phyloP scores from a whole-genome alignment of 2,329 filamentous ascomycete species.

The Botrytis cinerea region DNA sequence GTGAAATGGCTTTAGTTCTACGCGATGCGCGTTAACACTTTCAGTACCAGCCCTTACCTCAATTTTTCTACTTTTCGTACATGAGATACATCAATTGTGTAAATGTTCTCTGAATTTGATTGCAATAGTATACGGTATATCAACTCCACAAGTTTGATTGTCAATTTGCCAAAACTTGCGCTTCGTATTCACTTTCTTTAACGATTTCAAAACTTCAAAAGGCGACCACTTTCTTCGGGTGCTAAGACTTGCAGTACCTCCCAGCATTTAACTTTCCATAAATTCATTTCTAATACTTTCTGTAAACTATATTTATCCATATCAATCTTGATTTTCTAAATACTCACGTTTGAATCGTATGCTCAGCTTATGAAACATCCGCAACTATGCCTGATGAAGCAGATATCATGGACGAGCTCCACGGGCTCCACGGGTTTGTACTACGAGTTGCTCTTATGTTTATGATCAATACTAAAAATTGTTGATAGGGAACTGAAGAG shows the following conservation, averaged over 20 bases:
- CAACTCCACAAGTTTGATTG: neutral
- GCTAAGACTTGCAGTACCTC: constrained; percentile 7
- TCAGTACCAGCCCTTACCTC: constrained; percentile 2
- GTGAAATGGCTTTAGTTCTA: constrained; percentile 10
- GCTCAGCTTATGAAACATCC: constrained; percentile 27
- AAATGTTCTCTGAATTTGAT: neutral
- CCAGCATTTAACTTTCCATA: neutral
- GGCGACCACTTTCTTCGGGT: neutral
- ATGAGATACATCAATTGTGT: constrained; percentile 5
- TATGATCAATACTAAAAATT: constrained; percentile 20
- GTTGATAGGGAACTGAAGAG: constrained; percentile 37
- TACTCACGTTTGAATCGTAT: constrained; percentile 9
- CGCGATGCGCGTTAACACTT: constrained; percentile 19
- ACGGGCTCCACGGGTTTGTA: constrained; percentile 38
- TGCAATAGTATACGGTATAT: neutral
- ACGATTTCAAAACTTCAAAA: neutral
- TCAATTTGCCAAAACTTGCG: neutral
- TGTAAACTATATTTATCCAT: constrained; percentile 1
- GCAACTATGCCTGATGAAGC: constrained; percentile 35
- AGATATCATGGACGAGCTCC: constrained; percentile 41
- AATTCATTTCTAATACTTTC: neutral
- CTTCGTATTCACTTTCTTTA: constrained; percentile 9
- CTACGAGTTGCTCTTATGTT: neutral
- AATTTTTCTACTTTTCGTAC: neutral
- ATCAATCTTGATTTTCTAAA: neutral